Evolutionary conservation across 2,329 filamentous ascomycete species (phyloP), one percentile per base, ranked within the genome.

Genomic region (Huntiella abstrusa): DNA sequence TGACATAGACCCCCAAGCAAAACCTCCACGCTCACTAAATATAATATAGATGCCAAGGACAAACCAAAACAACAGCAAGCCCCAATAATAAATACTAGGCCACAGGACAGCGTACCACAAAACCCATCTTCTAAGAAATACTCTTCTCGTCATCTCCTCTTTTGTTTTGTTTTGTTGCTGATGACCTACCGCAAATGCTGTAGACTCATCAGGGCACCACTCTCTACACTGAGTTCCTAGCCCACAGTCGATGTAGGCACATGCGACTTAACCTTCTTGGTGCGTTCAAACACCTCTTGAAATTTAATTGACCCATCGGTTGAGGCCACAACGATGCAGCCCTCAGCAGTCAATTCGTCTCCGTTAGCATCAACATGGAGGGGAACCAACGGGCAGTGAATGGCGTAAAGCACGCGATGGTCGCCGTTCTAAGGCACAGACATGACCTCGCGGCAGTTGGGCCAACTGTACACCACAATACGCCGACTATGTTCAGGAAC

Each of bases 281-380:
- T 13, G 6, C n/a, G 13, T 6, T 32, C 15, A 35, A 43, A 96
- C 8, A 98, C 77, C 63, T 96, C 87, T 60, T 96, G 86, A 56
- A 96, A 96, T 58, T 91, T 91, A 60, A 96, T 81, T 54, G 76
- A 92, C 58, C 85, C 80, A 61, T 96, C 87, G 57, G 86, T 94
- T 38, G 84, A 82, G 12, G 87, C 88, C 45, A 98, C 81, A 13
- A 95, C 82, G 53, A 98, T 79, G 58, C 86, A 93, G 0, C 54
- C 63, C 56, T 67, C 57, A 49, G 48, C 53, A 37, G 45, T 55
- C 51, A 50, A 54, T 40, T 49, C 43, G 44, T 54, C 53, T 17
- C 53, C 54, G n/a, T 51, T 54, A 16, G 55, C 49, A 39, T 52
- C 52, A 12, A n/a, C 40, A 16, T 60, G 58, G 11, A 53, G 52